Conservation (phyloP, 2,329 filamentous ascomycete species). For the Ophiostoma piceae region DNA sequence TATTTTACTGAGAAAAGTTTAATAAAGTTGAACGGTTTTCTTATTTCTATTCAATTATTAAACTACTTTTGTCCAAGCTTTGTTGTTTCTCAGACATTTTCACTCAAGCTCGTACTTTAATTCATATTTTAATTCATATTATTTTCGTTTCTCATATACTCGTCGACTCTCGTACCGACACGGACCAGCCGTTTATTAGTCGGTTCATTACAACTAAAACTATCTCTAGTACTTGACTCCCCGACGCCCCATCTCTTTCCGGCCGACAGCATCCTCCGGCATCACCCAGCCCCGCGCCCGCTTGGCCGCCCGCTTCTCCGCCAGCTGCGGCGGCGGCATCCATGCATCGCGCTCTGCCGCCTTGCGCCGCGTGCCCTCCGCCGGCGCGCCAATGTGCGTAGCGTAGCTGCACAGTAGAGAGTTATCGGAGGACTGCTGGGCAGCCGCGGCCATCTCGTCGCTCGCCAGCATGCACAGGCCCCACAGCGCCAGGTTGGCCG, state of each 20-base stretch:
- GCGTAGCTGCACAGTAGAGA: constrained; percentile 45
- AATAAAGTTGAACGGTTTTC: too few relatives aligned
- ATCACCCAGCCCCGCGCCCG: constrained; percentile 67
- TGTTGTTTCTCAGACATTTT: background rate
- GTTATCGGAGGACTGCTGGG: constrained; percentile 40
- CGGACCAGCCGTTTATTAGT: constrained; percentile 9
- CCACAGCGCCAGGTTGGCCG: constrained; percentile 70
- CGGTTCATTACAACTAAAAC: background rate
- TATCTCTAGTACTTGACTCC: constrained; percentile 40
- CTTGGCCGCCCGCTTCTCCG: constrained; percentile 73
- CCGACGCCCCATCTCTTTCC: constrained; percentile 65
- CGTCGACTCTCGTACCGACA: constrained; percentile 1
- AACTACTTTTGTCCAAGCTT: too few relatives aligned
- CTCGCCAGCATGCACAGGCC: constrained; percentile 55
- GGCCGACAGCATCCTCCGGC: constrained; percentile 66
- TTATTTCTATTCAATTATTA: too few relatives aligned
- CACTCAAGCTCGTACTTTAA: background rate
- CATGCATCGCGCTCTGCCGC: constrained; percentile 64
- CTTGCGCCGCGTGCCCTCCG: constrained; percentile 66
- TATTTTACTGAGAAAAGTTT: too few relatives aligned
- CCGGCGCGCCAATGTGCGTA: constrained; percentile 68
- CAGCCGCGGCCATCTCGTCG: constrained; percentile 32
- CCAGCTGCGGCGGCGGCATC: constrained; percentile 69
- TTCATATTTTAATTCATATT: background rate
- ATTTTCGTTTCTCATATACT: background rate